Evolutionary conservation across 2,329 filamentous ascomycete genomes (phyloP), one percentile per base, ranked within the genome.

Genomic region (Chaetomiaceae sp.): DNA sequence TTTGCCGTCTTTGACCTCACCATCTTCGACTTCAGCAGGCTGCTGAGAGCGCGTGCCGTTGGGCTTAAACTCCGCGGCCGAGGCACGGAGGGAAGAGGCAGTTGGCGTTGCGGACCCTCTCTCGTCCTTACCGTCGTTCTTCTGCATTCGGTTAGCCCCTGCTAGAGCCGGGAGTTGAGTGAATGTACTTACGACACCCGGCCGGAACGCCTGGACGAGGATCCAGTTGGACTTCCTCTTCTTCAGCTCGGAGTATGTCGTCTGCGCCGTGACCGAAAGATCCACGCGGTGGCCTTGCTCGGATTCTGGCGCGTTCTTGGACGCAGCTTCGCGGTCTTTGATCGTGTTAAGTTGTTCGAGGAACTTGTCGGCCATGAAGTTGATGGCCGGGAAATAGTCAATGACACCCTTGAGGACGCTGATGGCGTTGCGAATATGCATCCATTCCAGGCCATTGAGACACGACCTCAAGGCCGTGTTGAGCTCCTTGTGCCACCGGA

Each of bases 391-490:
- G 73, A 95, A 98, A 58, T 82, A 77, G 41, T 88, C 81, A 19
- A 88, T 78, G 38, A 95, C 75, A 10, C 80, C 77, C 62, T 93
- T 94, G 49, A 98, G 73, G 4, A 97, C 76, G 48, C 86, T 93
- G 56, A 97, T 94, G 36, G 89, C 88, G 62, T 98, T 98, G 45
- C 91, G 83, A 62, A 97, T 95, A 64, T 96, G 90, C 85, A 96
- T 96, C 78, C 93, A 98, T 66, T 97, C 91, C 26, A 79, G 82
- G 22, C 84, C 84, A 15, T 81, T 80, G 38, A 98, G 74, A 62
- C 91, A 96, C 30, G 78, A 77, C 62, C 89, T 90, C 45, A 98
- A 71, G 2, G 91, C 88, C 40, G 72, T 78, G 57, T 85, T 86
- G 35, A 98, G 70, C 53, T 86, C 81, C 58, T 84, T 82, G 65